Evolutionary conservation across 192 early-diverging fungal genomes (phyloP), one percentile per base, ranked within the genome.

Genomic region (Thamnidium elegans): DNA sequence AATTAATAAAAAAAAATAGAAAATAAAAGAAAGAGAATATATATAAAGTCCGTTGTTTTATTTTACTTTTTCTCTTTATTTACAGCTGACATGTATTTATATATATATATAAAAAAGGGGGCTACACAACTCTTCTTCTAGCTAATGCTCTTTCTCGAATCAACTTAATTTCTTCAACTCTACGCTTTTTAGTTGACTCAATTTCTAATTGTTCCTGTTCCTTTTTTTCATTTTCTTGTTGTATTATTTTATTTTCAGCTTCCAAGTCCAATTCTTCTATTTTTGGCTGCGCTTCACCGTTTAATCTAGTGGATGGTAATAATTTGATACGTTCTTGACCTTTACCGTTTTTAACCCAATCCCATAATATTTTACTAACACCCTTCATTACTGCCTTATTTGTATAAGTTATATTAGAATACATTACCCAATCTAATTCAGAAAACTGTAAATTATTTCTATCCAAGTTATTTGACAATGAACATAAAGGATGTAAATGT

Each of bases 321-420:
- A 52, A 32, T 2, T 55, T 26, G 32, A 73, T 65, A 15, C 71
- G 53, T 13, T 65, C 70, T 19, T 71, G 64, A 3, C 78, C 78
- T 19, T 91, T 84, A 7, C 88, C 90, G 62, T 90, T 87, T 31
- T 90, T 89, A 50, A 95, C 79, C 95, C 95, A 97, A 11, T 88
- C 86, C 43, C 83, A 76, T 21, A 94, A 88, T 3, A 97, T 87
- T 42, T 94, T 94, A 1, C 93, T 96, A 11, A 91, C 92, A 66
- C 90, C 92, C 58, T 90, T 94, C 97, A 99, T 97, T 52, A 95
- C 92, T 62, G 96, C 97, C 69, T 93, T 96, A 61, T 87, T 90
- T 17, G 95, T 97, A 81, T 94, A 90, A 9, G 96, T 86, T 8
- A 99, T 83, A 53, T 93, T 87, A 62, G 94, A 89, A 70, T 99